Conservation (phyloP, 148 eudicot species). For the Linanthus parryae region DNA sequence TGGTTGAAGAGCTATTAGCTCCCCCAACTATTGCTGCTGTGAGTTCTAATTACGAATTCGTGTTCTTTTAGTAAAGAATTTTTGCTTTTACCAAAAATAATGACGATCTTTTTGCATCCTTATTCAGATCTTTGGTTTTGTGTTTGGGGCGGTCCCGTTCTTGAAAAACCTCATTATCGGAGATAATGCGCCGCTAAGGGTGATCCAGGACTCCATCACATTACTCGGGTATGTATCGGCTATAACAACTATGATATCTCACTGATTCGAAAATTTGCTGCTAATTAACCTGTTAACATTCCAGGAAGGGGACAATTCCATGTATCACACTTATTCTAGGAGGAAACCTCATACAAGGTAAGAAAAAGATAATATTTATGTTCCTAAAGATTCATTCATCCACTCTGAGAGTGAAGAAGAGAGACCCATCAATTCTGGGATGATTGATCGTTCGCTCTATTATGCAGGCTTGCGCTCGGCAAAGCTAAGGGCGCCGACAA, state of each 20-base stretch:
- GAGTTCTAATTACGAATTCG: conserved; percentile 21
- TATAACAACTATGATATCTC: too few relatives aligned
- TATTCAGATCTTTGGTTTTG: conserved; percentile 56
- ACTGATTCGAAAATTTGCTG: background rate
- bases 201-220: conserved; percentile 60
- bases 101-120: background rate
- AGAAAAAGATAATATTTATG: too few relatives aligned
- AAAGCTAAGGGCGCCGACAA: conserved; percentile 24
- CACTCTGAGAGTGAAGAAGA: background rate
- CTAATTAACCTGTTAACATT: background rate
- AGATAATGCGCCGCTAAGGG: conserved; percentile 66
- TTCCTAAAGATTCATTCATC: too few relatives aligned
- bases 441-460: background rate
- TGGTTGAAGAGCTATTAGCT: conserved; percentile 53
- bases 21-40: conserved; percentile 89
- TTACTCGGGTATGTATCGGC: conserved; percentile 63
- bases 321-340: conserved; percentile 79
- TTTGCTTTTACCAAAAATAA: background rate
- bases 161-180: conserved; percentile 63
- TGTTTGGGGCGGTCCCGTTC: conserved; percentile 57
- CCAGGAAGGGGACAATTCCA: conserved; percentile 68
- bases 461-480: conserved; percentile 50
- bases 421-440: too few relatives aligned
- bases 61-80: too few relatives aligned
- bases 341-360: conserved; percentile 82